A percentile compares a stretch with the other conserved stretches of the same genome.
These are phyloP conservation scores for Cladophialophora yegresii DNA, from an alignment of 2,329 filamentous ascomycete species.

Conservation along the genomic window DNA sequence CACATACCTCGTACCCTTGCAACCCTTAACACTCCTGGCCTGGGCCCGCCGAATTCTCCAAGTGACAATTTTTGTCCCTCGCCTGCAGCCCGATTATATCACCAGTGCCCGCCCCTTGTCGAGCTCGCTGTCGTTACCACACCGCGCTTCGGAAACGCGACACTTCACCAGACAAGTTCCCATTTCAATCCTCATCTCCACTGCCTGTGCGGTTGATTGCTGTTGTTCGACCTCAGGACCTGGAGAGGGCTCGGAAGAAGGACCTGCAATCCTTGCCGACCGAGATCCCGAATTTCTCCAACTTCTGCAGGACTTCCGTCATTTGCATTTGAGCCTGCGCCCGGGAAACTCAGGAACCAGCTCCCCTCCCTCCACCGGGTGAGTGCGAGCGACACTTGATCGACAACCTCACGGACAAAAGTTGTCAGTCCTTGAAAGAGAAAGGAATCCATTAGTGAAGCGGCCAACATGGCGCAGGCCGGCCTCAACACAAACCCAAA, in stretches of 20 bases:
- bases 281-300: conserved; percentile 33
- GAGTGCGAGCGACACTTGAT: conserved; percentile 22
- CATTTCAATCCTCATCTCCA: conserved; percentile 11
- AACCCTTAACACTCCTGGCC: conserved; percentile 8
- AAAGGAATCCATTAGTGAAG: conserved; percentile 18
- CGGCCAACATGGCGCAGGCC: conserved; percentile 36
- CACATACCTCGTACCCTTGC: conserved; percentile 3
- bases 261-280: conserved; percentile 30
- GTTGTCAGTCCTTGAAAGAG: conserved; percentile 22
- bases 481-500: conserved; percentile 52
- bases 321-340: conserved; percentile 24
- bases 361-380: conserved; percentile 23
- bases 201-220: conserved; percentile 2
- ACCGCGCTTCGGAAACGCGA: conserved; percentile 16
- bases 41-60: conserved; percentile 17
- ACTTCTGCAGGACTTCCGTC: conserved; percentile 32
- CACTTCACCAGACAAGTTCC: conserved; percentile 10
- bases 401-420: conserved; percentile 3
- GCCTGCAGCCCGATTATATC: conserved; percentile 29
- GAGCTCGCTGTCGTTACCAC: conserved; percentile 28
- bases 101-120: conserved; percentile 15
- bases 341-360: conserved; percentile 30
- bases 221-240: conserved; percentile 5
- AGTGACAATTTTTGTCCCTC: conserved; percentile 23
- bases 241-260: conserved; percentile 19